Conservation (phyloP, 306 rosid species). For the Oxytropis ochrocephala region DNA sequence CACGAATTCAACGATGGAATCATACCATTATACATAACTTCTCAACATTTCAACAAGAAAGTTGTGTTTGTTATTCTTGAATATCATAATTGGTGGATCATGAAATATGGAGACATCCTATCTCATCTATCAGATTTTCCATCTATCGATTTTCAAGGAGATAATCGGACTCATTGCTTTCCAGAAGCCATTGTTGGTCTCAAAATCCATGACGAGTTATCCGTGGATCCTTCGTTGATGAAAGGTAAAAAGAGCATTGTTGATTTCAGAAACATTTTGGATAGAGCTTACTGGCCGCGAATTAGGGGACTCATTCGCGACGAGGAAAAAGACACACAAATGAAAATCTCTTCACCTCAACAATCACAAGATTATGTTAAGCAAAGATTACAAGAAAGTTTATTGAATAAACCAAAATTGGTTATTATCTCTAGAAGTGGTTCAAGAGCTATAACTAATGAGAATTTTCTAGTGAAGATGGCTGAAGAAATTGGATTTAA, state of each 20-base stretch:
- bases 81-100: slow-evolving; percentile 86
- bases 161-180: slow-evolving; percentile 76
- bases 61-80: slow-evolving; percentile 88
- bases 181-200: slow-evolving; percentile 78
- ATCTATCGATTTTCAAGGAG: slow-evolving; percentile 48
- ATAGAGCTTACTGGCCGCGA: slow-evolving; percentile 69
- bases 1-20: slow-evolving; percentile 97
- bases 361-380: background rate
- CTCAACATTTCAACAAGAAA: slow-evolving; percentile 69
- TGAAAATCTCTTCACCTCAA: slow-evolving; percentile 22
- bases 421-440: slow-evolving; percentile 69
- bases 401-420: slow-evolving; percentile 41
- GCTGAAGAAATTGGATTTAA: slow-evolving; percentile 61
- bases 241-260: slow-evolving; percentile 47
- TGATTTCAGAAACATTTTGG: slow-evolving; percentile 64
- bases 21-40: slow-evolving; percentile 71
- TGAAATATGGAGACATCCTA: slow-evolving; percentile 70
- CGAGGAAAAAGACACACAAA: slow-evolving; percentile 41
- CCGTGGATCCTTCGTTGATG: slow-evolving; percentile 64
- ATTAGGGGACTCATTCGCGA: slow-evolving; percentile 45
- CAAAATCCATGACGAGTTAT: slow-evolving; percentile 73
- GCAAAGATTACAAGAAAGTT: slow-evolving; percentile 5
- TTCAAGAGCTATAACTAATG: slow-evolving; percentile 69
- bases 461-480: slow-evolving; percentile 54
- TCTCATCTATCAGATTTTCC: slow-evolving; percentile 69